phyloP scores from a whole-genome alignment of 106 monocot species.

The Platanthera zijinensis region DNA sequence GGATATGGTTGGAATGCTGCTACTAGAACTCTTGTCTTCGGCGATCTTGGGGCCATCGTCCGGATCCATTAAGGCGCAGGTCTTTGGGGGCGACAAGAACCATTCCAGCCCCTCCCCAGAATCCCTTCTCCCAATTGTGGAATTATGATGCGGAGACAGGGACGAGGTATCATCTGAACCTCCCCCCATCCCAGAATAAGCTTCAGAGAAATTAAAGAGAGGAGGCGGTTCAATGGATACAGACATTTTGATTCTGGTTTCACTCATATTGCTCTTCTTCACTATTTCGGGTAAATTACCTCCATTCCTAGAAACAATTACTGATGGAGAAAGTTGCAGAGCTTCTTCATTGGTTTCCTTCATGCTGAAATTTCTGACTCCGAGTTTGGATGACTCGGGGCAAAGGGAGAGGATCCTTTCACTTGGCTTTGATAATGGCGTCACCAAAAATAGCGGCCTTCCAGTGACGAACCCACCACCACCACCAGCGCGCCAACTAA shows the following conservation, averaged over 20 bases:
- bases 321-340: slow-evolving; percentile 8
- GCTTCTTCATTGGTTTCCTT: slow-evolving; percentile 2
- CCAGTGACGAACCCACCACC: slow-evolving; percentile 41
- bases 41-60: neutral
- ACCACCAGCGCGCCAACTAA: slow-evolving; percentile 56
- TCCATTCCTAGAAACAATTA: neutral
- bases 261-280: neutral
- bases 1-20: neutral
- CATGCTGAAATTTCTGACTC: slow-evolving; percentile 3
- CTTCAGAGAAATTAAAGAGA: slow-evolving; percentile 6
- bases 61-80: slow-evolving; percentile 3
- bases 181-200: slow-evolving; percentile 12
- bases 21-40: neutral
- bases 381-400: slow-evolving; percentile 7
- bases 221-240: neutral
- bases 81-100: slow-evolving; percentile 75
- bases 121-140: slow-evolving; percentile 23
- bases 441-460: slow-evolving; percentile 76
- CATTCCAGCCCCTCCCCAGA: slow-evolving; percentile 60
- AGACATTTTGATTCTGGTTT: neutral
- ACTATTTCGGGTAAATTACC: neutral
- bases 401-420: neutral
- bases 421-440: slow-evolving; percentile 50
- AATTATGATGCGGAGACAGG: slow-evolving; percentile 24
- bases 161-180: slow-evolving; percentile 33